phyloP scores from a whole-genome alignment of 2,329 filamentous ascomycete genomes.

The Diaporthe sp. region DNA sequence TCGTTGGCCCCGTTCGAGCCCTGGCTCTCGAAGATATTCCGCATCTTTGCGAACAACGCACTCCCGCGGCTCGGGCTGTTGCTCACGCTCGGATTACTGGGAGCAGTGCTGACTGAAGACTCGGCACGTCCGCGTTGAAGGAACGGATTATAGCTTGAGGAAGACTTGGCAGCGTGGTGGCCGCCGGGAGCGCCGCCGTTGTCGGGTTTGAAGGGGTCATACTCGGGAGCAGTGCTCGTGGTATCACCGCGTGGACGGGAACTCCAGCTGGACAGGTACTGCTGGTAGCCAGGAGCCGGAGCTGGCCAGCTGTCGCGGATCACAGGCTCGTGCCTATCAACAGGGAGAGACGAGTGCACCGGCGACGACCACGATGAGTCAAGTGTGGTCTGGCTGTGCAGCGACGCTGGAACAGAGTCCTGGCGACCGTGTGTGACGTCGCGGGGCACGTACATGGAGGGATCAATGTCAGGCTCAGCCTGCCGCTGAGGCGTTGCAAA shows the following conservation, averaged over 20 bases:
- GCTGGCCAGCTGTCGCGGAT: conserved; percentile 52
- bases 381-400: conserved; percentile 53
- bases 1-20: conserved; percentile 31
- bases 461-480: conserved; percentile 40
- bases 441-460: conserved; percentile 45
- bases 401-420: conserved; percentile 52
- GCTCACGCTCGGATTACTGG: conserved; percentile 34
- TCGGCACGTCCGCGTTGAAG: conserved; percentile 37
- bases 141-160: conserved; percentile 33
- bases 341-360: conserved; percentile 44
- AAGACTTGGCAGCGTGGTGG: conserved; percentile 2
- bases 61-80: conserved; percentile 38
- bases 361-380: conserved; percentile 53
- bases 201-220: conserved; percentile 48
- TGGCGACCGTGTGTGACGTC: conserved; percentile 51
- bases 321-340: conserved; percentile 51
- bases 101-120: conserved; percentile 30
- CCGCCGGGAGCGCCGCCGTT: conserved; percentile 25
- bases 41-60: conserved; percentile 57
- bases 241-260: conserved; percentile 45
- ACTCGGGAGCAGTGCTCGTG: conserved; percentile 43
- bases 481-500: conserved; percentile 43
- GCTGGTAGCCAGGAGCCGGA: conserved; percentile 37
- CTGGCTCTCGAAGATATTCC: conserved; percentile 55
- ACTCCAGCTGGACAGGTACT: conserved; percentile 32